A percentile compares a stretch with the other conserved stretches of the same genome.
These are phyloP conservation scores for Croton setiger DNA, from an alignment of 441 rosid genomes.

Conservation along the genomic window DNA sequence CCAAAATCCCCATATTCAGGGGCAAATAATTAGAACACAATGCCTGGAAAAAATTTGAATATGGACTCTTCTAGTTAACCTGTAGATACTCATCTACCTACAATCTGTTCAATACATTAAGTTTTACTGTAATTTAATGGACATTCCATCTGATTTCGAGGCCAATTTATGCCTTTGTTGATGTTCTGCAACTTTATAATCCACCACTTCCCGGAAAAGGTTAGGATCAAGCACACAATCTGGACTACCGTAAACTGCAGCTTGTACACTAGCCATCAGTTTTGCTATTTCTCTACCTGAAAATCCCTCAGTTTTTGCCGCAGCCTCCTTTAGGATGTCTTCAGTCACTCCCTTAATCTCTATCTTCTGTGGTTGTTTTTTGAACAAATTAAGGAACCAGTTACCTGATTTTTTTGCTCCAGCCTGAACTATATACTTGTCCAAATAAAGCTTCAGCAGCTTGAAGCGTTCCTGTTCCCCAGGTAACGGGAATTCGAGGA, in stretches of 20 bases:
- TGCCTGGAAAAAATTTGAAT: background rate
- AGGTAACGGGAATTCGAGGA: slow-evolving; percentile 82
- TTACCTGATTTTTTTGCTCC: slow-evolving; percentile 70
- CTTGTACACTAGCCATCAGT: slow-evolving; percentile 83
- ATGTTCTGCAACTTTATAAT: slow-evolving; percentile 83
- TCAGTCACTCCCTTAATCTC: slow-evolving; percentile 69
- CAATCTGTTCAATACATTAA: background rate
- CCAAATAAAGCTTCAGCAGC: slow-evolving; percentile 78
- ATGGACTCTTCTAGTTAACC: slow-evolving; percentile 5
- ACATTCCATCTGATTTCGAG: slow-evolving; percentile 20
- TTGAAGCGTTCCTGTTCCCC: slow-evolving; percentile 79
- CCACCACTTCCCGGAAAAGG: slow-evolving; percentile 81
- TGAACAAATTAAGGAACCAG: slow-evolving; percentile 53
- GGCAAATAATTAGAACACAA: slow-evolving; percentile 14
- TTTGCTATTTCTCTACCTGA: slow-evolving; percentile 84
- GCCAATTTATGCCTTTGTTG: slow-evolving; percentile 70
- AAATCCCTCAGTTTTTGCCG: slow-evolving; percentile 72
- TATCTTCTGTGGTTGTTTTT: slow-evolving; percentile 58
- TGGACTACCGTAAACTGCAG: slow-evolving; percentile 81
- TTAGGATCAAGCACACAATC: slow-evolving; percentile 64
- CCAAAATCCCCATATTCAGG: slow-evolving; percentile 16
- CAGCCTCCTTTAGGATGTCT: slow-evolving; percentile 72
- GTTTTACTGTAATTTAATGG: background rate
- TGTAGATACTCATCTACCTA: slow-evolving; percentile 11
- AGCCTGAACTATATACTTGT: slow-evolving; percentile 77